Percentiles rank a stretch among this genome's conserved stretches.
phyloP scores from a whole-genome alignment of 495 filamentous ascomycete species.

The Aspergillus nidulans region DNA sequence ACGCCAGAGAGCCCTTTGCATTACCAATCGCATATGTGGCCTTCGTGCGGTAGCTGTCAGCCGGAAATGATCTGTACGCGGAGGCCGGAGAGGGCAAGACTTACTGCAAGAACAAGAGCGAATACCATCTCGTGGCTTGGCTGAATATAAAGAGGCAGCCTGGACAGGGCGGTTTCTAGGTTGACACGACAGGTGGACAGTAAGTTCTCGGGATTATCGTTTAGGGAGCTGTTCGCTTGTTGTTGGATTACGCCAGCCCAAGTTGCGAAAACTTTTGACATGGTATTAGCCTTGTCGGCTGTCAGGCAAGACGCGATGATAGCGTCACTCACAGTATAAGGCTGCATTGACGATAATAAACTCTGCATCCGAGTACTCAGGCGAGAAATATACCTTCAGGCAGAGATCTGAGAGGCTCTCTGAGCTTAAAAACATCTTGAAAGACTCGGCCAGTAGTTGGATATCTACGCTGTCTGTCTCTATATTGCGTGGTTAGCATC shows the following conservation, averaged over 20 bases:
- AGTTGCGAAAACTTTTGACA: background rate
- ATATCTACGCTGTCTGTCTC: background rate
- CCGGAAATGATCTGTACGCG: background rate
- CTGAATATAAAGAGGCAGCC: conserved; percentile 2
- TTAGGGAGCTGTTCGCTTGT: background rate
- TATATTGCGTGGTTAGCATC: background rate
- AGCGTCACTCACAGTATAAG: conserved; percentile 2
- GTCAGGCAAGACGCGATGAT: background rate
- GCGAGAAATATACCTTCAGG: conserved; percentile 11
- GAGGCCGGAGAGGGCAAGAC: background rate
- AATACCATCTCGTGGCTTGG: conserved; percentile 7
- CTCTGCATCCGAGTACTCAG: conserved; percentile 6
- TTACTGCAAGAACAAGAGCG: conserved; percentile 7
- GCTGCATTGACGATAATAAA: conserved; percentile 10
- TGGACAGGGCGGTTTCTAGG: conserved; percentile 3
- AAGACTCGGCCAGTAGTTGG: background rate
- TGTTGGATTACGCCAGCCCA: background rate
- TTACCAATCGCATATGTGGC: conserved; percentile 3
- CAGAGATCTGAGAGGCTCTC: conserved; percentile 7
- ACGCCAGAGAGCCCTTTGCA: conserved; percentile 1
- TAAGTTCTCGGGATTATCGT: background rate
- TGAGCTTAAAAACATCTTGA: background rate
- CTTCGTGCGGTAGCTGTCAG: background rate
- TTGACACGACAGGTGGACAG: conserved; percentile 2
- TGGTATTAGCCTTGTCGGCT: background rate